A percentile compares a stretch with the other conserved stretches of the same genome.
Conservation (phyloP, 202 grass and related monocot genomes). For the Tripidium arundinaceum region DNA sequence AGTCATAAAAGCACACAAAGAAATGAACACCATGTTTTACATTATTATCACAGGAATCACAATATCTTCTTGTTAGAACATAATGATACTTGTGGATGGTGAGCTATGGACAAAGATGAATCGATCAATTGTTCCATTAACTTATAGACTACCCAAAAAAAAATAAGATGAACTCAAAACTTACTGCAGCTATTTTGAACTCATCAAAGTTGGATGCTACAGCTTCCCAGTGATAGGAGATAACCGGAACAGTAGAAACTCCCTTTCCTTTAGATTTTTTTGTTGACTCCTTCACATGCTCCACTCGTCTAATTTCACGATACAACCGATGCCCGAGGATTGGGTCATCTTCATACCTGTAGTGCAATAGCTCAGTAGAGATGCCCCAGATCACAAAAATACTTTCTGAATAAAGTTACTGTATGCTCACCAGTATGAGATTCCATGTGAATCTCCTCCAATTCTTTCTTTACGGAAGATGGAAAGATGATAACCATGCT, state of each 20-base stretch:
- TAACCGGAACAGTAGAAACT: conserved; percentile 38
- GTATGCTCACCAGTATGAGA: conserved; percentile 83
- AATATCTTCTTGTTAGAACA: conserved; percentile 18
- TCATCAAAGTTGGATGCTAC: conserved; percentile 82
- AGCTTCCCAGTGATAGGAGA: conserved; percentile 77
- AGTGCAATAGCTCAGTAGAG: conserved; percentile 32
- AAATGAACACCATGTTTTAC: conserved; percentile 15
- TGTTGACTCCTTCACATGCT: conserved; percentile 41
- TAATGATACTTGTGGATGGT: neutral
- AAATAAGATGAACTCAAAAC: conserved; percentile 34
- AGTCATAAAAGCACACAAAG: neutral
- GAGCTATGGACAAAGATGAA: conserved; percentile 7
- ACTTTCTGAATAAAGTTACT: neutral
- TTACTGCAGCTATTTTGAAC: conserved; percentile 76
- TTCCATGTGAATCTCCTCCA: conserved; percentile 80
- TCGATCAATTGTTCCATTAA: neutral
- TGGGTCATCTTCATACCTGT: conserved; percentile 90
- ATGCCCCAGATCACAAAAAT: conserved; percentile 19
- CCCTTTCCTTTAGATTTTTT: conserved; percentile 59
- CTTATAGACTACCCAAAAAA: neutral
- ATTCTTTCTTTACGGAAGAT: conserved; percentile 78
- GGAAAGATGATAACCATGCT: conserved; percentile 60
- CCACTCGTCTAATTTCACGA: conserved; percentile 78
- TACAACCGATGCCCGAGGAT: conserved; percentile 87
- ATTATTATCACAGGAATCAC: neutral